These are phyloP conservation scores for Zizania palustris DNA, from an alignment of 202 grass and related monocot species.

Conservation along the genomic window DNA sequence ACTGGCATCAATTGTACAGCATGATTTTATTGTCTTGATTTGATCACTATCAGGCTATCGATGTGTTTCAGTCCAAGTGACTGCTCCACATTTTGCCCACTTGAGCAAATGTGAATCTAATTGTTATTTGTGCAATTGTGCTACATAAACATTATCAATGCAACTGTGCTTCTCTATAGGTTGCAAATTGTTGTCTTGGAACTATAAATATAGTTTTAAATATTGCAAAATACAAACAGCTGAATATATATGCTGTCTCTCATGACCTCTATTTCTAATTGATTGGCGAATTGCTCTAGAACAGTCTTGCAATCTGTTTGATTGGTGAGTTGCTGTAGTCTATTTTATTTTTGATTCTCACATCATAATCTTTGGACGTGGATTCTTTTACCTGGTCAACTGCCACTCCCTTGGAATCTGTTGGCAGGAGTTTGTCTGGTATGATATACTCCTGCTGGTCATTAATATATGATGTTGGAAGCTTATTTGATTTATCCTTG, in stretches of 20 bases:
- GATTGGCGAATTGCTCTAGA: too few relatives aligned
- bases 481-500: background rate
- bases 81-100: background rate
- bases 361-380: constrained; percentile 1
- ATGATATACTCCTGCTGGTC: background rate
- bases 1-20: background rate
- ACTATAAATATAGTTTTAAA: background rate
- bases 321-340: background rate
- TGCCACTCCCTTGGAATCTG: background rate
- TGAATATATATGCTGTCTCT: background rate
- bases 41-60: background rate
- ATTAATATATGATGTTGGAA: too few relatives aligned
- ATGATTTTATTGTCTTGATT: background rate
- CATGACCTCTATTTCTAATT: too few relatives aligned
- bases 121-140: background rate
- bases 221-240: background rate
- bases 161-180: background rate
- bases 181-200: background rate
- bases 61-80: background rate
- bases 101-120: constrained; percentile 5
- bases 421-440: background rate
- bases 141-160: background rate
- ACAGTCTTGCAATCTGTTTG: background rate
- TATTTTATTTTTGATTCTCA: constrained; percentile 17
- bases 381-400: constrained; percentile 9